Evolutionary conservation across 2,329 filamentous ascomycete species (phyloP), one percentile per base, ranked within the genome.

Genomic region (Didymella segeticola): DNA sequence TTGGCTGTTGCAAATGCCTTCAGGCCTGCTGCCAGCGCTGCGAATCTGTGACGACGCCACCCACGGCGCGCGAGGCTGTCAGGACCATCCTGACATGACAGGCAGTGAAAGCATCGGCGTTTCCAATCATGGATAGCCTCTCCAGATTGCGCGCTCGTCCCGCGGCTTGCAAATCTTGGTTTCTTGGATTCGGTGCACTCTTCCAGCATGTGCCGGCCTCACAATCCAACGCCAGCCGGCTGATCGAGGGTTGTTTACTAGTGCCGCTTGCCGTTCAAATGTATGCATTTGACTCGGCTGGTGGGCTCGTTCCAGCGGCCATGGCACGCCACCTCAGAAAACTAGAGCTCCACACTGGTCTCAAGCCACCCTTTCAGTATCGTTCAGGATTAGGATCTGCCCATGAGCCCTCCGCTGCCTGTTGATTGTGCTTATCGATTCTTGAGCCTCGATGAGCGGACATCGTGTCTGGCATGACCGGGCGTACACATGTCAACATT

Each of bases 121-220:
- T 54, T 54, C 51, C 45, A 49, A 41, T 36, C 33, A 45, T 34
- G 51, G 51, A 46, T 49, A 45, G 45, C 51, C 51, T 36, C 34
- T 14, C 31, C 51, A 47, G 31, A 19, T 33, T 39, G n/a, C 41
- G 19, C 33, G 23, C 51, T 45, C 34, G 39, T 49, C 51, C 45
- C 51, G 45, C 51, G 20, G 39, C 45, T 34, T 39, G 45, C 51
- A 43, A 49, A 54, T 54, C 51, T 49, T 46, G 51, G 45, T 49
- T 53, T 23, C 51, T 43, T 41, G 39, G 43, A 30, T 27, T 14
- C 19, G 38, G 11, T 43, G 38, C 33, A 37, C 26, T 23, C 15
- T 46, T 20, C 30, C 43, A 53, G 36, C 37, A 25, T 43, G 43
- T 33, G 51, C 45, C 46, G n/a, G 45, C 39, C 42, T 48, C 43